Conservation (phyloP, 805 yeast species). For the Millerozyma acaciae region DNA sequence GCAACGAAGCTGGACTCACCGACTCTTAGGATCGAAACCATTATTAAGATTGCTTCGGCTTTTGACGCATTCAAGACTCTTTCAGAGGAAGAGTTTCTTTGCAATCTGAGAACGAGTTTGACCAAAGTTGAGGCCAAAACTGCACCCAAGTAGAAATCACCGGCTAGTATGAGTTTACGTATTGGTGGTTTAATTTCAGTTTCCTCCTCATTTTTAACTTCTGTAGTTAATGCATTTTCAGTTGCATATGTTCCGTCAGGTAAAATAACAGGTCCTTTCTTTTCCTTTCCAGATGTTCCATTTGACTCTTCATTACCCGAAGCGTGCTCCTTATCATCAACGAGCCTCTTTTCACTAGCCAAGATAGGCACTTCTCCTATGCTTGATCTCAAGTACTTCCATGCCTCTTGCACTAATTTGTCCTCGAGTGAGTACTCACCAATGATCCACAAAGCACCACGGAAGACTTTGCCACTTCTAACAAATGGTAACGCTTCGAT, state of each 20-base stretch:
- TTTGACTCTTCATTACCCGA: slow-evolving; percentile 16
- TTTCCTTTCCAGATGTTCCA: slow-evolving; percentile 20
- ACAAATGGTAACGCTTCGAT: slow-evolving; percentile 59
- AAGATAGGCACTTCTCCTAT: slow-evolving; percentile 91
- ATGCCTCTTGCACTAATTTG: slow-evolving; percentile 69
- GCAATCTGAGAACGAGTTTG: slow-evolving; percentile 77
- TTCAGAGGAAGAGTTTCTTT: slow-evolving; percentile 50
- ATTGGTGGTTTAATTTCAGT: slow-evolving; percentile 61
- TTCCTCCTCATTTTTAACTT: slow-evolving; percentile 25
- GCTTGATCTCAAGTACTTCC: slow-evolving; percentile 80
- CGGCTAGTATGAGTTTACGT: slow-evolving; percentile 75
- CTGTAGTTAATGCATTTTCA: slow-evolving; percentile 72
- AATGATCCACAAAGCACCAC: slow-evolving; percentile 92
- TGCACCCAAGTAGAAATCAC: slow-evolving; percentile 88
- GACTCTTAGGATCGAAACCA: slow-evolving; percentile 87
- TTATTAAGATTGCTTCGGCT: slow-evolving; percentile 90
- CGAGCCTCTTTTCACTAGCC: slow-evolving; percentile 49
- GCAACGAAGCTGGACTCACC: slow-evolving; percentile 71
- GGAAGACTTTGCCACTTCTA: slow-evolving; percentile 83
- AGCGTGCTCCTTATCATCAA: slow-evolving; percentile 13
- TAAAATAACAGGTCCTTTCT: slow-evolving; percentile 72
- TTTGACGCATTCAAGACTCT: slow-evolving; percentile 73
- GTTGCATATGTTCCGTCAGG: slow-evolving; percentile 99
- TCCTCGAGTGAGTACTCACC: slow-evolving; percentile 86
- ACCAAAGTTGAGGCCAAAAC: slow-evolving; percentile 85